Evolutionary conservation across 139 green algal genomes (phyloP).

Genomic region (Picochlorum sp.): DNA sequence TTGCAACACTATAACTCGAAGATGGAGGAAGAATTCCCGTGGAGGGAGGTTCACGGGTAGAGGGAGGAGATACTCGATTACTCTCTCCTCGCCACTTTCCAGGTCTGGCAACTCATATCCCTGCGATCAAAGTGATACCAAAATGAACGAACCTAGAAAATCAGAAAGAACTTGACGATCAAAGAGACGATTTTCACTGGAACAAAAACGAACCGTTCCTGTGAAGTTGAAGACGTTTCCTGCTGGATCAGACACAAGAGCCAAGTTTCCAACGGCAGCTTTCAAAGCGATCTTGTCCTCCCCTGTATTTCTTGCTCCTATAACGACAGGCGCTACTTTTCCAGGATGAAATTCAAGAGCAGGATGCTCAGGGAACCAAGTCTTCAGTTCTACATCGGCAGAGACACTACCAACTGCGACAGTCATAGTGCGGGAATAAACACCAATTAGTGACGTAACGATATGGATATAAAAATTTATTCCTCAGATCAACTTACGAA

Average conservation of each 20-base stretch:
- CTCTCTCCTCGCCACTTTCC: slow-evolving; percentile 7
- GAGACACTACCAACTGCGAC: slow-evolving; percentile 4
- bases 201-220: slow-evolving; percentile 1
- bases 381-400: slow-evolving; percentile 4
- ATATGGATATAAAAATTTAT: too few species aligned
- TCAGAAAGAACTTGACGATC: not conserved
- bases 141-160: not conserved
- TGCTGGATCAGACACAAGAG: slow-evolving; percentile 14
- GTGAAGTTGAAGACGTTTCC: slow-evolving; percentile 25
- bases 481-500: not conserved
- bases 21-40: slow-evolving; percentile 18
- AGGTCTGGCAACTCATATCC: not conserved
- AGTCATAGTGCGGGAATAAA: not conserved
- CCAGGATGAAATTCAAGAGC: slow-evolving; percentile 19
- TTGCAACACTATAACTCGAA: not conserved
- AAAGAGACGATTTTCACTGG: not conserved
- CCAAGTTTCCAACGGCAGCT: slow-evolving; percentile 5
- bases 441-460: too few species aligned
- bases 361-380: slow-evolving; percentile 27
- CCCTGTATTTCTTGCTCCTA: slow-evolving; percentile 18
- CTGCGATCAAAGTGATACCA: not conserved
- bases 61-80: slow-evolving; percentile 21
- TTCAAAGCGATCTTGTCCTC: slow-evolving; percentile 5
- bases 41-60: slow-evolving; percentile 20
- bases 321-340: slow-evolving; percentile 8